Conservation (phyloP, 345 rosid genomes). For the Pistacia vera region DNA sequence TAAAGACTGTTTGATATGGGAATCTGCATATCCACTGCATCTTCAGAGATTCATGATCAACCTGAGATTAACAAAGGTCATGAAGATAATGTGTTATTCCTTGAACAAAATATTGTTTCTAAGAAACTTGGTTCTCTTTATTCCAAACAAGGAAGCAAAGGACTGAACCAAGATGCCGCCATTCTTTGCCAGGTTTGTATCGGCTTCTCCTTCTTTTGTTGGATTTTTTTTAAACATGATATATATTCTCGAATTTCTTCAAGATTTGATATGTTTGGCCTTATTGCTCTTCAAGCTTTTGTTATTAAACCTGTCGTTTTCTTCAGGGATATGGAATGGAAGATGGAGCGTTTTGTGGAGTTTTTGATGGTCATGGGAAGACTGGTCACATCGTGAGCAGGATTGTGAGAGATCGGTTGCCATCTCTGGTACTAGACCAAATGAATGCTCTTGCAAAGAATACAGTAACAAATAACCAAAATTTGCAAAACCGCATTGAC, state of each 20-base stretch:
- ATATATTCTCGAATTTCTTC: not conserved
- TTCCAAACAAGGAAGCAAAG: conserved; percentile 70
- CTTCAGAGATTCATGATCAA: conserved; percentile 42
- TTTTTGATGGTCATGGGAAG: conserved; percentile 92
- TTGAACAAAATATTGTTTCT: conserved; percentile 7
- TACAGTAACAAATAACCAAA: not conserved
- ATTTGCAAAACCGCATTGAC: not conserved
- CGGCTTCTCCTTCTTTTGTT: not conserved
- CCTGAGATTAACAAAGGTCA: conserved; percentile 22
- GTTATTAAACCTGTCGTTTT: not conserved
- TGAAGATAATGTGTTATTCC: conserved; percentile 25
- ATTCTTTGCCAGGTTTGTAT: conserved; percentile 55
- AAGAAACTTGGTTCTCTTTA: conserved; percentile 50
- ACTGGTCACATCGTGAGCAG: conserved; percentile 74
- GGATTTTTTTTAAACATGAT: not conserved
- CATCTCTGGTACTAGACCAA: conserved; percentile 54
- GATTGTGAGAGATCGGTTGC: conserved; percentile 61
- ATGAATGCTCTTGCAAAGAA: conserved; percentile 38
- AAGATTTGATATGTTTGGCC: not conserved
- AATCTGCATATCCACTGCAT: conserved; percentile 52
- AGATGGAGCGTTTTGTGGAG: conserved; percentile 64
- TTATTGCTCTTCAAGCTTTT: no score
- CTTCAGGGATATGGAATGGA: conserved; percentile 62
- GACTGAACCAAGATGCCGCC: conserved; percentile 85
- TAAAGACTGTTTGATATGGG: conserved; percentile 37